Conservation (phyloP, 495 filamentous ascomycete species). For the Baudoinia panamericana region DNA sequence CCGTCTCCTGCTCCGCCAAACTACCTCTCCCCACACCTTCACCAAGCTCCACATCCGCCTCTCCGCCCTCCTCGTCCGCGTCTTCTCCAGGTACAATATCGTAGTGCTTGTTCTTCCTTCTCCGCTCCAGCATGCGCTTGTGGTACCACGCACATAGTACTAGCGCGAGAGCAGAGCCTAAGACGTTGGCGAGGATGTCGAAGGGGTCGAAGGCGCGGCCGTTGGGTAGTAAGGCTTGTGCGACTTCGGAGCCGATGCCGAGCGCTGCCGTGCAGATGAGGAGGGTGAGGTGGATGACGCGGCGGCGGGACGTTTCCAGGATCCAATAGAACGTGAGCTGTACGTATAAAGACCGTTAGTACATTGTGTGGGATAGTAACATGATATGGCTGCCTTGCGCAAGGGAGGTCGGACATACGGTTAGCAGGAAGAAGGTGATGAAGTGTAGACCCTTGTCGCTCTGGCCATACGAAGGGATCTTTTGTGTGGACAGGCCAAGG, state of each 20-base stretch:
- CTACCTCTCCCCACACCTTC: conserved; percentile 17
- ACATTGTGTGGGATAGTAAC: conserved; percentile 1
- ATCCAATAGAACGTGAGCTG: conserved; percentile 87
- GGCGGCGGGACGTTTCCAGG: conserved; percentile 73
- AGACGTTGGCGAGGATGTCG: conserved; percentile 76
- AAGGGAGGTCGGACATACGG: conserved; percentile 28
- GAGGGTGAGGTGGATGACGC: conserved; percentile 74
- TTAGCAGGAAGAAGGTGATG: conserved; percentile 78
- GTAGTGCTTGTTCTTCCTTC: conserved; percentile 61
- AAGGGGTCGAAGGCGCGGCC: conserved; percentile 69
- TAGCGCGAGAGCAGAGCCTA: conserved; percentile 59
- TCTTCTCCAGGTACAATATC: conserved; percentile 45
- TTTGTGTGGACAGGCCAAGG: conserved; percentile 50
- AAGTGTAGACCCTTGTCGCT: conserved; percentile 90
- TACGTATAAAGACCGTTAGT: too few relatives aligned
- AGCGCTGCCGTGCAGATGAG: conserved; percentile 59
- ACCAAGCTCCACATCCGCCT: conserved; percentile 32
- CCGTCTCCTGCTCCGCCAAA: conserved; percentile 23
- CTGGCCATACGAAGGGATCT: conserved; percentile 27
- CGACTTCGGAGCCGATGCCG: conserved; percentile 71
- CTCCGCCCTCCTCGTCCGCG: conserved; percentile 29
- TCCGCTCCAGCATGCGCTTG: conserved; percentile 84
- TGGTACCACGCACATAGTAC: conserved; percentile 81
- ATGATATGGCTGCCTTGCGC: neutral
- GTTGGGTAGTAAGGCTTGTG: conserved; percentile 64